A percentile compares a stretch with the other conserved stretches of the same genome.
Evolutionary conservation across 2,329 filamentous ascomycete genomes (phyloP).

Genomic region (Moelleriella libera): DNA sequence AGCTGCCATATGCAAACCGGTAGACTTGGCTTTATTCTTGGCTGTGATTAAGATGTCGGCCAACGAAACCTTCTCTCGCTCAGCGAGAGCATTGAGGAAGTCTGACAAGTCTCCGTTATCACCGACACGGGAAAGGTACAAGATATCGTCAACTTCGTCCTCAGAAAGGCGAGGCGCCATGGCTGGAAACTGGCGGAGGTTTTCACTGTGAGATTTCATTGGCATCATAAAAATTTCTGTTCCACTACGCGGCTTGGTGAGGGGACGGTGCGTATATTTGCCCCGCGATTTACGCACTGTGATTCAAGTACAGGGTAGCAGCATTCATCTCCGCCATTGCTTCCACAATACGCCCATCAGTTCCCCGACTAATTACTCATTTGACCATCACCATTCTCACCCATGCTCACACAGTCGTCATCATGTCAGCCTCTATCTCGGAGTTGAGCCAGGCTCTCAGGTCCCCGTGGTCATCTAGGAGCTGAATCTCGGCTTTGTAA

Average conservation of each 20-base stretch:
- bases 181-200: slow-evolving; percentile 1
- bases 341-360: too few species aligned
- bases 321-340: not conserved
- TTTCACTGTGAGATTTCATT: slow-evolving; percentile 7
- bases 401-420: not conserved
- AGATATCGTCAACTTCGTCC: slow-evolving; percentile 80
- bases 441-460: slow-evolving; percentile 35
- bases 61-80: slow-evolving; percentile 42
- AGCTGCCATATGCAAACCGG: slow-evolving; percentile 80
- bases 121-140: slow-evolving; percentile 72
- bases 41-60: slow-evolving; percentile 56
- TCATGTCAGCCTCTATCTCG: slow-evolving; percentile 14
- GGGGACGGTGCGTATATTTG: slow-evolving; percentile 21
- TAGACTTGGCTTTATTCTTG: slow-evolving; percentile 62
- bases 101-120: slow-evolving; percentile 56
- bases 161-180: slow-evolving; percentile 47
- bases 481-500: slow-evolving; percentile 65
- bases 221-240: too few species aligned
- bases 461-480: slow-evolving; percentile 42
- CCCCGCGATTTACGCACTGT: slow-evolving; percentile 23
- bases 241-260: too few species aligned
- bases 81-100: slow-evolving; percentile 42
- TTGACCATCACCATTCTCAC: too few species aligned
- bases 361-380: too few species aligned
- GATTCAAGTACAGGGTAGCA: not conserved